Conservation (phyloP, 2,329 filamentous ascomycete genomes). For the Colletotrichum spaethianum region DNA sequence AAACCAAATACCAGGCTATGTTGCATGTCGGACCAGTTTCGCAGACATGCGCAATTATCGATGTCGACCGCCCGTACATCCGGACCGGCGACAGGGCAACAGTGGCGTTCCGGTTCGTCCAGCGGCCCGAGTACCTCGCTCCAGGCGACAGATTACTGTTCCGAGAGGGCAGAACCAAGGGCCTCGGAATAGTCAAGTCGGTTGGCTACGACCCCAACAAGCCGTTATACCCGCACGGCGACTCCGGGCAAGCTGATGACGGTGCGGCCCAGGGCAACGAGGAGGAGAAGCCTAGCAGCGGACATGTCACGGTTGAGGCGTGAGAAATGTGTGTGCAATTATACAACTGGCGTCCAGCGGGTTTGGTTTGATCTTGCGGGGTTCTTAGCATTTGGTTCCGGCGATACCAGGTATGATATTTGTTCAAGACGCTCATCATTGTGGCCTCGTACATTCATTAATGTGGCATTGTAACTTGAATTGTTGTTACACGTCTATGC, state of each 20-base stretch:
- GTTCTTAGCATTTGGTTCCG: slow-evolving; percentile 7
- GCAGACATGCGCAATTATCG: slow-evolving; percentile 97
- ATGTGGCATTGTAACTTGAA: not conserved
- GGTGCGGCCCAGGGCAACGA: not conserved
- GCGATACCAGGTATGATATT: slow-evolving; percentile 29
- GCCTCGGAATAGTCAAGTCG: slow-evolving; percentile 92
- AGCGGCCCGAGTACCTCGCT: slow-evolving; percentile 91
- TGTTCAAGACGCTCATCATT: not conserved
- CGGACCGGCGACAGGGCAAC: slow-evolving; percentile 94
- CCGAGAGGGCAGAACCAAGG: slow-evolving; percentile 94
- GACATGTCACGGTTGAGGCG: slow-evolving; percentile 34
- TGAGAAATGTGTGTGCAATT: not conserved
- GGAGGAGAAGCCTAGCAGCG: slow-evolving; percentile 26
- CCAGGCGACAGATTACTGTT: slow-evolving; percentile 93
- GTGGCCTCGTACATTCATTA: slow-evolving; percentile 13
- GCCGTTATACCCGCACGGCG: slow-evolving; percentile 53
- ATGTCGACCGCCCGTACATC: slow-evolving; percentile 96
- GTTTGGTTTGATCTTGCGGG: not conserved
- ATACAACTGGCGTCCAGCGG: slow-evolving; percentile 7
- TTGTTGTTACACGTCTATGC: too few relatives aligned
- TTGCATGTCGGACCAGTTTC: slow-evolving; percentile 94
- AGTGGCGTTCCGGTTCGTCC: slow-evolving; percentile 95
- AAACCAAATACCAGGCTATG: slow-evolving; percentile 98
- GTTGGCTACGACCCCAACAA: slow-evolving; percentile 84
- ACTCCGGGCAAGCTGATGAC: not conserved